Evolutionary conservation across 345 rosid genomes (phyloP), one percentile per base, ranked within the genome.

Genomic region (Raphanus sativus): DNA sequence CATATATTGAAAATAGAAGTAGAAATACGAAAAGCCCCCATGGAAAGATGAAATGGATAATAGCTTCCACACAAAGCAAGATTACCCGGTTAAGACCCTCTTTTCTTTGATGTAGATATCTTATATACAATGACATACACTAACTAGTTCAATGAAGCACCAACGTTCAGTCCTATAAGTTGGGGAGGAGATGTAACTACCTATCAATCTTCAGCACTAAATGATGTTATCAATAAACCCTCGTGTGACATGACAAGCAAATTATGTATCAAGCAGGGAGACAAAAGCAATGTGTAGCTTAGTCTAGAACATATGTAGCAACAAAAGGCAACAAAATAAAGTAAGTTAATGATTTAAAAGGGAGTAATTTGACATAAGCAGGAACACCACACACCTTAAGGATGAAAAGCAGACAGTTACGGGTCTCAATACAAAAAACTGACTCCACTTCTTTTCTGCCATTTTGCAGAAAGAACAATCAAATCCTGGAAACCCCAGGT

Each of bases 401-500:
- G 86, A 86, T 71, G 92, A 88, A 64, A 84, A 76, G 75, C 77
- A 87, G 71, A 90, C 69, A 61, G 77, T 81, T 78, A 90, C 72
- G 24, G 98, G 97, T 84, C 85, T 85, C 82, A 88, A 67, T 24
- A 76, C 81, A 75, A 90, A 67, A 80, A 84, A 36, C 36, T 83
- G 88, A 74, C 78, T 84, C 61, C 80, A 81, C 62, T 81, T 85
- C 78, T 79, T 81, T 73, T 83, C 83, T 67, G 65, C 77, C 8
- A 72, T 65, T 68, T 86, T 85, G 81, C 86, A 85, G 72, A 87
- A 59, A 80, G 84, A 90, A 76, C 84, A 85, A 74, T 78, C 81
- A 80, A 94, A 78, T 67, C 98, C 98, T 79, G 77, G 56, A 70
- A 88, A 69, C 60, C 84, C 82, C 75, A 94, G 62, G 85, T 78